Evolutionary conservation across 495 filamentous ascomycete species (phyloP).

Genomic region (Penicillium bovifimosum): DNA sequence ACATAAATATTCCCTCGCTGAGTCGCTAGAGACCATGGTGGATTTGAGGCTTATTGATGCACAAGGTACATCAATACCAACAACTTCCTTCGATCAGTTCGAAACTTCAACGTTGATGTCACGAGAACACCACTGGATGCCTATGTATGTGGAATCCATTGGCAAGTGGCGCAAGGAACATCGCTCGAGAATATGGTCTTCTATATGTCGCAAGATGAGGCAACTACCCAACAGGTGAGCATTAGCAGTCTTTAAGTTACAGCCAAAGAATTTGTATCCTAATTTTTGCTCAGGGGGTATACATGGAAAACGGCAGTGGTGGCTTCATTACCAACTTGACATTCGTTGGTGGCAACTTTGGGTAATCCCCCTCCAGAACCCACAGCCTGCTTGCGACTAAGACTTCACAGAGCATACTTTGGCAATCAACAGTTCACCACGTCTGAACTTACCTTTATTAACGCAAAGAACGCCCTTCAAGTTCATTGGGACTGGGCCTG

Average conservation of each 20-base stretch:
- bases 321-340: conserved; percentile 43
- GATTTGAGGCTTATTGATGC: too few species aligned
- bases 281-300: too few species aligned
- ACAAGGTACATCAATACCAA: background rate
- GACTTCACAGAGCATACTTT: conserved; percentile 36
- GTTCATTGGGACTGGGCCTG: conserved; percentile 56
- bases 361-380: too few species aligned
- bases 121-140: background rate
- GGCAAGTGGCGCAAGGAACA: conserved; percentile 38
- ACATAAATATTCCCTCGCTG: too few species aligned
- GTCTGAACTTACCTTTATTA: conserved; percentile 43
- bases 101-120: background rate
- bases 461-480: conserved; percentile 44
- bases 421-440: conserved; percentile 54
- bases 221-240: background rate
- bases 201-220: conserved; percentile 27
- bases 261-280: too few species aligned
- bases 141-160: conserved; percentile 24
- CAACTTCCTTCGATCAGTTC: background rate
- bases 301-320: conserved; percentile 35
- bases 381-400: too few species aligned
- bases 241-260: too few species aligned
- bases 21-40: too few species aligned
- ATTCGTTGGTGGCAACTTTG: conserved; percentile 41
- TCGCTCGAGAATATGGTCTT: conserved; percentile 47